Evolutionary conservation across 1,284 basidiomycete genomes (phyloP), one percentile per base, ranked within the genome.

Genomic region (Ustilago xerochloae): DNA sequence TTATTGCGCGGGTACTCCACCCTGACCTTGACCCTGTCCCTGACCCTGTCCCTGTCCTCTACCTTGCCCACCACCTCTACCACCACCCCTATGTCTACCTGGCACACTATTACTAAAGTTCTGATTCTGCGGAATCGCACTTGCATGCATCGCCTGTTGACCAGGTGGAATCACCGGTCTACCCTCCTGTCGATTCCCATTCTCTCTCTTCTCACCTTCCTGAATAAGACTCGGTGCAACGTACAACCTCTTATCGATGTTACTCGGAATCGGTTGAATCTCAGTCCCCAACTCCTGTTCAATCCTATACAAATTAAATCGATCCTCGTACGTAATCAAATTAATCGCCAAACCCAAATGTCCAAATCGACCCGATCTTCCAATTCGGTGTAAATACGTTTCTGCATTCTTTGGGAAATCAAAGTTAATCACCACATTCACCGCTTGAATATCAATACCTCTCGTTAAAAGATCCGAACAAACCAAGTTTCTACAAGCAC

Each of bases 341-440:
- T 96, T 98, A 86, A 99, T 98, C 41, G 97, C 96, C 51, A 99
- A 88, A 85, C 96, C 97, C 70, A 97, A 87, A 86, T 99, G 97
- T 62, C 97, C 96, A 84, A 96, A 98, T 57, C 97, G 92, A 63
- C 97, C 97, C 9, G 93, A 95, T 74, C 96, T 93, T 85, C 96
- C 96, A 83, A 98, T 96, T 71, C 94, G 91, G 86, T 99, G 96
- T 30, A 99, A 90, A 86, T 99, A 99, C 3, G 95, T 97, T 86
- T 99, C 96, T 61, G 93, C 93, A 83, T 96, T 97, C 89, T 97
- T 97, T 69, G 96, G 96, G 86, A 99, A 97, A 86, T 97, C 95
- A 85, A 99, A 99, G 88, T 98, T 98, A 89, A 99, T 98, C 82
- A 99, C 96, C 81, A 98, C 96, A 86, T 99, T 99, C 73, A 99